Conservation (phyloP, 345 rosid genomes). For the Corchorus olitorius region DNA sequence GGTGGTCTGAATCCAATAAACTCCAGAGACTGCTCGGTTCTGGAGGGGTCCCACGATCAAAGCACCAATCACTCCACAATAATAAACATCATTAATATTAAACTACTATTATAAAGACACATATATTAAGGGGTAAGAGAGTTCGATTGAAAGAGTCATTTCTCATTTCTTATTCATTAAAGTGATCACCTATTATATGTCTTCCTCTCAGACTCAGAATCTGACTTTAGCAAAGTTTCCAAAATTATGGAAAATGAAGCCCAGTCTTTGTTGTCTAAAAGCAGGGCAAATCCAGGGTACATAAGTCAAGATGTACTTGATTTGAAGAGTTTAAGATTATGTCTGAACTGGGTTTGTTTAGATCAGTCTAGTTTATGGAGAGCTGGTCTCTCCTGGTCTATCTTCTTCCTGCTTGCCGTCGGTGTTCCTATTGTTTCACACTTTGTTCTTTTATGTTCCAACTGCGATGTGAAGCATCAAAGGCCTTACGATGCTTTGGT, state of each 20-base stretch:
- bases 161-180: background rate
- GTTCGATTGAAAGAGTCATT: background rate
- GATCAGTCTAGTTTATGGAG: conserved; percentile 66
- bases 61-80: background rate
- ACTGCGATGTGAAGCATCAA: conserved; percentile 64
- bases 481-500: conserved; percentile 79
- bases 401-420: conserved; percentile 63
- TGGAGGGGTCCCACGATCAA: background rate
- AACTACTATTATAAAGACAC: background rate
- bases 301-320: background rate
- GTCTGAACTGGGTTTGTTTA: conserved; percentile 49
- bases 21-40: background rate
- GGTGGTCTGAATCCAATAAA: background rate
- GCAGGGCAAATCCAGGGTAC: background rate
- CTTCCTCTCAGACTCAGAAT: background rate
- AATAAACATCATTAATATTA: background rate
- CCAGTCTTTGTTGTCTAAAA: background rate
- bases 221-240: background rate
- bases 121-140: background rate
- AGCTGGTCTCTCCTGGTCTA: conserved; percentile 62
- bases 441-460: conserved; percentile 59
- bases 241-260: conserved; percentile 18
- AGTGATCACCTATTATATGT: background rate
- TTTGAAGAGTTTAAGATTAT: conserved; percentile 40
- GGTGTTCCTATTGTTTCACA: conserved; percentile 74